Evolutionary conservation across 176 grass and related monocot genomes (phyloP).

Genomic region (Themeda triandra): DNA sequence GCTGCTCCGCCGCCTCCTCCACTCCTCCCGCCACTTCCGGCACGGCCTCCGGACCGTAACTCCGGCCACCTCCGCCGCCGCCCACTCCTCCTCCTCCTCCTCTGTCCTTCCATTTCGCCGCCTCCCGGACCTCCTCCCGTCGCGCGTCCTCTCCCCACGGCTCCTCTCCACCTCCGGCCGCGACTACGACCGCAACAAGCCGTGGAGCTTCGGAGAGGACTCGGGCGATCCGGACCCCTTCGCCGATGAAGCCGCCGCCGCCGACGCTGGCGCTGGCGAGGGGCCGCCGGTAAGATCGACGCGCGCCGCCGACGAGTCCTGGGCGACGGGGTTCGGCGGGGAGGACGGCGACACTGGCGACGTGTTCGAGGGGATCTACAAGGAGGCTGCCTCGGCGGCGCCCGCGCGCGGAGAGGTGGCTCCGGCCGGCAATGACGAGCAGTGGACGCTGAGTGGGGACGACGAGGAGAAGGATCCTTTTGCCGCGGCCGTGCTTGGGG

Average conservation of each 20-base stretch:
- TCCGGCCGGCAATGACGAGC: not conserved
- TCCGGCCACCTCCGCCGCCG: not conserved
- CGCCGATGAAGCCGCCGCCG: not conserved
- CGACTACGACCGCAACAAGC: slow-evolving; percentile 41
- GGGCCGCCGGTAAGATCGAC: slow-evolving; percentile 14
- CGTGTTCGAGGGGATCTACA: slow-evolving; percentile 46
- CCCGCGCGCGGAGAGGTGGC: not conserved
- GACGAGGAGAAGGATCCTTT: slow-evolving; percentile 61
- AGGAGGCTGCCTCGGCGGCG: slow-evolving; percentile 14
- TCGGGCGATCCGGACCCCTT: slow-evolving; percentile 43
- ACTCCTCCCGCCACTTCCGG: slow-evolving; percentile 40
- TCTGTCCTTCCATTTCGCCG: not conserved
- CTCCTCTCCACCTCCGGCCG: slow-evolving; percentile 52
- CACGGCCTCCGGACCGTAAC: slow-evolving; percentile 32
- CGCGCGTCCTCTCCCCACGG: slow-evolving; percentile 23
- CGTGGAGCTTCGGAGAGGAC: slow-evolving; percentile 42
- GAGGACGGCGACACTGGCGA: slow-evolving; percentile 34
- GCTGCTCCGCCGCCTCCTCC: slow-evolving; percentile 63
- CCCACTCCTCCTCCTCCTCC: not conserved
- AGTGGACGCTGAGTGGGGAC: slow-evolving; percentile 37
- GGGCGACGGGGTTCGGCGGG: slow-evolving; percentile 33
- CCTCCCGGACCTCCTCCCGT: slow-evolving; percentile 1
- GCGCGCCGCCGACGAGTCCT: slow-evolving; percentile 19
- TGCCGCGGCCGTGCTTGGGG: slow-evolving; percentile 44
- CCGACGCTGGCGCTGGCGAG: not conserved